These are phyloP conservation scores for Diaporthe capsici DNA, from an alignment of 2,329 filamentous ascomycete genomes.

Conservation along the genomic window DNA sequence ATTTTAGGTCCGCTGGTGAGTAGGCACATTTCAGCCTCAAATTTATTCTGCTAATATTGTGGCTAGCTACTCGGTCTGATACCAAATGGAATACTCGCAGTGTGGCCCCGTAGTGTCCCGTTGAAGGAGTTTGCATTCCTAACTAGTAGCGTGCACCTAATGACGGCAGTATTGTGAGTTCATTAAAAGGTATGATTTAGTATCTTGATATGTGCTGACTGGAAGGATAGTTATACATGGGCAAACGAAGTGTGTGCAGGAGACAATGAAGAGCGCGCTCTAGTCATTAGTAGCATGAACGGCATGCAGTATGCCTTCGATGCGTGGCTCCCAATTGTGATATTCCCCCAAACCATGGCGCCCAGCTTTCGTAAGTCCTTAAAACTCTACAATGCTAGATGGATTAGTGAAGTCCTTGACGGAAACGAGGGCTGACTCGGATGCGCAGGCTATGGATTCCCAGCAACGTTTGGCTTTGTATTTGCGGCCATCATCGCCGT, in stretches of 20 bases:
- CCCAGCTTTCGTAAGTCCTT: constrained; percentile 48
- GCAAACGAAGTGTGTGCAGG: constrained; percentile 51
- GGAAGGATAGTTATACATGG: constrained; percentile 48
- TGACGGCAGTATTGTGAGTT: constrained; percentile 53
- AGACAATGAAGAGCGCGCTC: constrained; percentile 51
- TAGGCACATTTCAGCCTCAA: background rate
- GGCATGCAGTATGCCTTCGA: constrained; percentile 50
- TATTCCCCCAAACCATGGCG: constrained; percentile 52
- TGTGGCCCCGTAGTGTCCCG: constrained; percentile 45
- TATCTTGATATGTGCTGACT: background rate
- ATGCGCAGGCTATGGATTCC: constrained; percentile 10
- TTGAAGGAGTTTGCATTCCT: constrained; percentile 51
- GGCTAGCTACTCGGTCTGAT: constrained; percentile 47
- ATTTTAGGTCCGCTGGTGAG: constrained; percentile 44
- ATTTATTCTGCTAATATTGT: background rate
- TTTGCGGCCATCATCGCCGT: constrained; percentile 24
- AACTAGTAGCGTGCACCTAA: constrained; percentile 49
- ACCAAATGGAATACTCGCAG: constrained; percentile 51
- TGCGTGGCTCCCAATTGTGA: constrained; percentile 51
- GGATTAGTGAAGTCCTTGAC: background rate
- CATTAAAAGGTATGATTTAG: background rate
- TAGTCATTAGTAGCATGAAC: constrained; percentile 52
- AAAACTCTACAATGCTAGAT: background rate
- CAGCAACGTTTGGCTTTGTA: constrained; percentile 19
- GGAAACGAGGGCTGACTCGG: background rate